phyloP scores from a whole-genome alignment of 768 basidiomycete species.

The Trichaptum fuscoviolaceum region DNA sequence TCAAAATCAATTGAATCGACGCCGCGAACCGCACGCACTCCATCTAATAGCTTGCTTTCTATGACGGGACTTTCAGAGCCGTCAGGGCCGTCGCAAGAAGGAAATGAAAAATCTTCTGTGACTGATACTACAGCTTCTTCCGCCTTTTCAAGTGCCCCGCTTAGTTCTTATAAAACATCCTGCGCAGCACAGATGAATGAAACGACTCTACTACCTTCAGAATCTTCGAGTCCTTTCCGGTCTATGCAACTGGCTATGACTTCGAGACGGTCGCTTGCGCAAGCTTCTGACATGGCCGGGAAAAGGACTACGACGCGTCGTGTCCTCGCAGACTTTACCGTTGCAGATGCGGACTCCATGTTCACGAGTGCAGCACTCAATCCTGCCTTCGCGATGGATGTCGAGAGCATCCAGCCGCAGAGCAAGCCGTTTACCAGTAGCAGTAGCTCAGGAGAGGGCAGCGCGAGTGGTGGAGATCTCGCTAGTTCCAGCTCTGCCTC shows the following conservation, averaged over 20 bases:
- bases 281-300: background rate
- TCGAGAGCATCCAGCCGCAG: background rate
- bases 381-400: slow-evolving; percentile 1
- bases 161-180: background rate
- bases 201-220: background rate
- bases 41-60: background rate
- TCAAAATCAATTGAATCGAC: background rate
- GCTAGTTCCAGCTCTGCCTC: background rate
- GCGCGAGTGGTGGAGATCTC: background rate
- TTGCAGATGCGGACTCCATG: slow-evolving; percentile 4
- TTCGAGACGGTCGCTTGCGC: background rate
- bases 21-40: background rate
- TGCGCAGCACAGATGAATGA: background rate
- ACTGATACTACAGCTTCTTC: background rate
- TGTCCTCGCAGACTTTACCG: slow-evolving; percentile 1
- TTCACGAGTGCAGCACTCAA: background rate
- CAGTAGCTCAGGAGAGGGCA: background rate
- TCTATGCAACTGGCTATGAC: background rate
- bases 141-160: background rate
- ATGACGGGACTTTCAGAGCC: too few relatives aligned
- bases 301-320: background rate
- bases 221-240: background rate
- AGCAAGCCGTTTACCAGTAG: background rate
- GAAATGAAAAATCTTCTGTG: background rate
- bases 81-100: background rate